Evolutionary conservation across 768 basidiomycete species (phyloP), one percentile per base, ranked within the genome.

Genomic region (Mycena filopes): DNA sequence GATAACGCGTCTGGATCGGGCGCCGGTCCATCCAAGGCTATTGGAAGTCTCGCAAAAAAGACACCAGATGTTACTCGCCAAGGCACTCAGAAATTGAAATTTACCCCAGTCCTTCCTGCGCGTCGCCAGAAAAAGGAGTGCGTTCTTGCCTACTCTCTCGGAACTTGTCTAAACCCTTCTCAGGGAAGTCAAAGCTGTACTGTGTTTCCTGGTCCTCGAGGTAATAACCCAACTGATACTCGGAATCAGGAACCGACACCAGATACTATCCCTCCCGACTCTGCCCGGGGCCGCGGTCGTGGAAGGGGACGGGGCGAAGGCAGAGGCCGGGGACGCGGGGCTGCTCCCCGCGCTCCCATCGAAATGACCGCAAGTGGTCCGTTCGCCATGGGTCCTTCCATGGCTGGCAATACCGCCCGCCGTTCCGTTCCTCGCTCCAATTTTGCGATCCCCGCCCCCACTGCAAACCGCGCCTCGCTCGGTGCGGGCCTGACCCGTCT

Each of bases 291-390:
- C 28, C 81, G 86, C 46, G 86, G 85, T 48, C 72, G 82, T 12
- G 87, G 82, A 18, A 76, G 79, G 13, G 66, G 66, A 15, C 78
- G 84, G 4, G 84, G 82, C 11, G 82, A 77, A 1, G 67, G 63
- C 53, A 61, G 67, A 36, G 67, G 67, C 29, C 45, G 66, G 29
- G 66, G 66, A 20, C 79, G 84, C 8, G 84, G 82, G 3, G 82
- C 81, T 47, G 82, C 81, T 47, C 68, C 86, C 28, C 84, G 84
- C 0, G 79, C 89, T 49, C 77, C 84, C 2, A 80, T 80, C 9
- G 89, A 92, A 78, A 93, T 95, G 93, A 90, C 86, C 20, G 93
- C 93, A 1, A 93, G 91, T 71, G 93, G 93, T 4, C 93, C 93
- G 16, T 95, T 95, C 70, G 92, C 93, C 21, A 89, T 95, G 88